Evolutionary conservation across 306 rosid genomes (phyloP), one percentile per base, ranked within the genome.

Genomic region (Chamaecrista fasciculata): DNA sequence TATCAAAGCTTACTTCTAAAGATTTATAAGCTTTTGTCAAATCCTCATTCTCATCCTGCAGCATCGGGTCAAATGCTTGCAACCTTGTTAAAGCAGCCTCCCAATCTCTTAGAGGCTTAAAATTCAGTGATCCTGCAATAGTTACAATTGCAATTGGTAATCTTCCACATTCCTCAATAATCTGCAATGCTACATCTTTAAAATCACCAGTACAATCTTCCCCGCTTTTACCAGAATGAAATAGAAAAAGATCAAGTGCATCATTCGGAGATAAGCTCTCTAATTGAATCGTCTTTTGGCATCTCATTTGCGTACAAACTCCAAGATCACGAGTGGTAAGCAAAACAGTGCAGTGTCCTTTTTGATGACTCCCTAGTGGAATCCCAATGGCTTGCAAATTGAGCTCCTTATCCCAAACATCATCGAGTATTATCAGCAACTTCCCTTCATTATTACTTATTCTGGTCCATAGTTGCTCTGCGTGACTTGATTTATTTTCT

Each of bases 391-490:
- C 50, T 6, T 33, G 34, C 21, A 72, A 37, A 62, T 67, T 26
- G 20, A 72, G 52, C 6, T 52, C 59, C 5, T 60, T n/a, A n/a
- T n/a, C 29, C 78, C 82, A 72, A 37, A 72, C 66, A 25, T 72
- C 78, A 72, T 78, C 78, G 0, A 78, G 10, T n/a, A 78, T 78
- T 26, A 78, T 1, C 24, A 78, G 78, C 6, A 58, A 18, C 19
- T 14, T 72, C 0, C 53, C 21, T 29, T 33, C 25, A 29, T 10
- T 39, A 9, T 10, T 21, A 4, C 1, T 51, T 31, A 78, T 31
- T 65, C 75, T 61, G 4, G 0, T 1, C 25, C 26, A 10, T 11
- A 78, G 29, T 24, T 11, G 21, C 11, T 8, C 21, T 1, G 70
- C 65, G 52, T 73, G 67, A 15, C 59, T 39, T 0, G 0, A 39